Percentiles rank a stretch among this genome's conserved stretches.
phyloP scores from a whole-genome alignment of 352 stramenopile species.

The Pythium plurisporium region DNA sequence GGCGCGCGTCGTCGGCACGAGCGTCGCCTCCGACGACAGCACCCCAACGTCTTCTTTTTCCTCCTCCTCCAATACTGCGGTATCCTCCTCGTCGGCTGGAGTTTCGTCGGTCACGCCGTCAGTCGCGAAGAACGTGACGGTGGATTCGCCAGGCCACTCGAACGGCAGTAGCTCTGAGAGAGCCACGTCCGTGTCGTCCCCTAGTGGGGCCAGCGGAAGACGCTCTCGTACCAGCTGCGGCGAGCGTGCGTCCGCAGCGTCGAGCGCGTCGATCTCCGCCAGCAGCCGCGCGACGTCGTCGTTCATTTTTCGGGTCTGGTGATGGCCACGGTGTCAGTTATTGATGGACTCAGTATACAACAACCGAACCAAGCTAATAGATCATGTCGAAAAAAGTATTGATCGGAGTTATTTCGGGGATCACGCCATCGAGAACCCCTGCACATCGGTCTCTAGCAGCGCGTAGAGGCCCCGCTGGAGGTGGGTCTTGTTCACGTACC shows the following conservation, averaged over 20 bases:
- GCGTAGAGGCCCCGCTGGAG: constrained; percentile 43
- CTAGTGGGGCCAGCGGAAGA: too few species aligned
- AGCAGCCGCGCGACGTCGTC: constrained; percentile 1
- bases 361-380: neutral
- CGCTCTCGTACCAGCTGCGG: too few species aligned
- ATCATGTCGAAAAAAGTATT: constrained; percentile 1
- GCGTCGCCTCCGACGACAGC: too few species aligned
- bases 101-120: neutral
- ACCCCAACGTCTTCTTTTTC: too few species aligned
- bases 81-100: too few species aligned
- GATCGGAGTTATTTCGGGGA: neutral
- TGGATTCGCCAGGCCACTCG: neutral
- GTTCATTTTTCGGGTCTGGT: too few species aligned
- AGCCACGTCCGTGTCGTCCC: neutral
- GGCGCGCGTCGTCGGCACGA: neutral
- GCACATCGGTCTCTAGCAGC: constrained; percentile 43
- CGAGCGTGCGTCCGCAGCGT: neutral
- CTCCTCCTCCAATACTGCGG: too few species aligned
- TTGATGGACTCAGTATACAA: too few species aligned
- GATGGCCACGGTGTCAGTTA: too few species aligned
- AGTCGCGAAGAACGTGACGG: constrained; percentile 1
- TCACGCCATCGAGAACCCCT: constrained; percentile 54
- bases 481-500: constrained; percentile 88
- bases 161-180: too few species aligned
- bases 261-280: neutral